These are phyloP conservation scores for Bertia moriformis DNA, from an alignment of 2,329 filamentous ascomycete species.

Conservation along the genomic window DNA sequence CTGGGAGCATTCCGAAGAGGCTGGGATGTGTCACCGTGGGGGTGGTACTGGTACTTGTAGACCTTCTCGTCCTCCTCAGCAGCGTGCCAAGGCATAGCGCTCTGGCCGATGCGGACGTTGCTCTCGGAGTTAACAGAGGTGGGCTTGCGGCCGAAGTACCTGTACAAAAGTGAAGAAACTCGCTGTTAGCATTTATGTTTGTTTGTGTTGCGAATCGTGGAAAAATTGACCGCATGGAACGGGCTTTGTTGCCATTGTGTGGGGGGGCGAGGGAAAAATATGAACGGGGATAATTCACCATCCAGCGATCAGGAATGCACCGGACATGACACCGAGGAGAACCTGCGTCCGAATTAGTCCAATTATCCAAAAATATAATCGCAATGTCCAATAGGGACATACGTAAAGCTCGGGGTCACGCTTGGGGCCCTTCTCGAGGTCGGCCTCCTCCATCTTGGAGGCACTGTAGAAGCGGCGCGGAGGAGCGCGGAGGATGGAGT, in stretches of 20 bases:
- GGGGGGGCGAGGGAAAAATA: no score
- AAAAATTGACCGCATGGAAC: no score
- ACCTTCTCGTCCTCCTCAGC: background rate
- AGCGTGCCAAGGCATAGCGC: conserved; percentile 71
- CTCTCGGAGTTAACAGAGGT: conserved; percentile 74
- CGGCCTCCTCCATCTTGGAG: conserved; percentile 22
- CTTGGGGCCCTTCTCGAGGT: conserved; percentile 43
- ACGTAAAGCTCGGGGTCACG: conserved; percentile 24
- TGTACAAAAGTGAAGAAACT: conserved; percentile 63
- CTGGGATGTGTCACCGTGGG: conserved; percentile 65
- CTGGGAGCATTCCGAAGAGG: conserved; percentile 79
- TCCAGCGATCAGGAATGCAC: background rate
- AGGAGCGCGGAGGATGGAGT: conserved; percentile 19
- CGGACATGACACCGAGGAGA: background rate
- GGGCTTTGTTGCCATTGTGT: no score
- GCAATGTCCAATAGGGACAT: background rate
- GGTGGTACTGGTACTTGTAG: conserved; percentile 61
- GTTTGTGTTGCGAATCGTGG: no score
- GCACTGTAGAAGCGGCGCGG: conserved; percentile 29
- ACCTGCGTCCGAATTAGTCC: conserved; percentile 1
- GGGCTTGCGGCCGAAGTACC: conserved; percentile 76
- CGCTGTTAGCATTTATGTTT: no score
- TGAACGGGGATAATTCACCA: conserved; percentile 1
- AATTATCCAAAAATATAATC: background rate
- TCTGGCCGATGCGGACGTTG: conserved; percentile 57